These are phyloP conservation scores for Oryza longistaminata DNA, from an alignment of 176 grass and related monocot species.

Conservation along the genomic window DNA sequence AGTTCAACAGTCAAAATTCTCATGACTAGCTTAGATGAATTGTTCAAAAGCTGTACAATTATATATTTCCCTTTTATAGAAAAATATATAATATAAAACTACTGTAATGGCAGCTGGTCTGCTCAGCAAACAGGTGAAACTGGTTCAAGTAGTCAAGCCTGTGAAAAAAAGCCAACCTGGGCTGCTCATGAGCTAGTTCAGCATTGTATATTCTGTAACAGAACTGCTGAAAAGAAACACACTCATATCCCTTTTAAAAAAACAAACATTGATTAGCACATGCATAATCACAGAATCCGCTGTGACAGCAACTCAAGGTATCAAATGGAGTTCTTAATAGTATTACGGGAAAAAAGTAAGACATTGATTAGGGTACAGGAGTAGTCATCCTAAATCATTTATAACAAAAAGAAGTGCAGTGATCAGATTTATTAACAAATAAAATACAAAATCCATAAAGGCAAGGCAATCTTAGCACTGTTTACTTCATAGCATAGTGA, in stretches of 20 bases:
- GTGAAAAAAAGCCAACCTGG: conserved; percentile 11
- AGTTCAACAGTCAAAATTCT: conserved; percentile 14
- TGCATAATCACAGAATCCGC: not conserved
- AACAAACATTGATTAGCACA: not conserved
- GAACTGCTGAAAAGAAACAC: no score
- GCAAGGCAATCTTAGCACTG: not conserved
- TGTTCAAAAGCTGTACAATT: not conserved
- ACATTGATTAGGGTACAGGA: not conserved
- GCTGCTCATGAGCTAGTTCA: not conserved
- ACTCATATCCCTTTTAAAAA: not conserved
- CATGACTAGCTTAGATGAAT: conserved; percentile 1
- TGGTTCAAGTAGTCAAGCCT: not conserved
- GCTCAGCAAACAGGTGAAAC: conserved; percentile 8
- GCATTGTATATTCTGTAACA: not conserved
- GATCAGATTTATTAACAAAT: not conserved
- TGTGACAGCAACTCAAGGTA: not conserved
- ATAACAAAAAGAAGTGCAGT: not conserved
- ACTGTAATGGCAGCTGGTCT: not conserved
- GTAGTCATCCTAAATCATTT: conserved; percentile 5
- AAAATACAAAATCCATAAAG: not conserved
- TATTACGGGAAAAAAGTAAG: not conserved
- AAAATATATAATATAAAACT: not conserved
- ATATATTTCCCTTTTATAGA: not conserved
- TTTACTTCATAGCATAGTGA: not conserved
- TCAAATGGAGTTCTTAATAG: not conserved